These are phyloP conservation scores for Cyberlindnera galapagoensis DNA, from an alignment of 805 yeast genomes.

Conservation along the genomic window DNA sequence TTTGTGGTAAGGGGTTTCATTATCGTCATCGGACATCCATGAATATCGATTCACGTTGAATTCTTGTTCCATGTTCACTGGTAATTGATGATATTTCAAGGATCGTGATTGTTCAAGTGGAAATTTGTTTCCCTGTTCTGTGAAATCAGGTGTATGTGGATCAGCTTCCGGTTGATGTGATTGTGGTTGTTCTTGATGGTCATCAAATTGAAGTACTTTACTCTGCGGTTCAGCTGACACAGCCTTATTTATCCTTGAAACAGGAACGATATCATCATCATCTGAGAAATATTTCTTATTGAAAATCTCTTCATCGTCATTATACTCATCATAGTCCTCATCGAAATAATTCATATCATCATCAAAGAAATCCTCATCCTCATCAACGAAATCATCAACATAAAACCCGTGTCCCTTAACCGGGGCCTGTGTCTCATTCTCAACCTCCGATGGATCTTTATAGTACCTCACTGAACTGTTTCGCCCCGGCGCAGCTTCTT, in stretches of 20 bases:
- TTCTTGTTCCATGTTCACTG: slow-evolving; percentile 30
- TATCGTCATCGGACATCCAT: slow-evolving; percentile 26
- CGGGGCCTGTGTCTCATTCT: slow-evolving; percentile 8
- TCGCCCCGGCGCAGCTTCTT: slow-evolving; percentile 39
- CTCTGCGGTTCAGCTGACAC: neutral
- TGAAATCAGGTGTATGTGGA: too few relatives aligned
- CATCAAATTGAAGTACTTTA: neutral
- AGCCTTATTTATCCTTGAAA: neutral
- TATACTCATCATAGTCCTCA: slow-evolving; percentile 28
- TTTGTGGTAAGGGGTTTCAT: slow-evolving; percentile 9
- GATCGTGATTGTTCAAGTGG: slow-evolving; percentile 12
- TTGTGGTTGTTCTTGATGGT: neutral
- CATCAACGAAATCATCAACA: slow-evolving; percentile 31
- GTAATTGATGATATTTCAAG: slow-evolving; percentile 34
- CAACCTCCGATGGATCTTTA: slow-evolving; percentile 25
- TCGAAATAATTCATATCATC: slow-evolving; percentile 35
- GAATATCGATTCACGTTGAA: slow-evolving; percentile 19
- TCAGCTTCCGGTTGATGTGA: too few relatives aligned
- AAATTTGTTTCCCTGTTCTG: too few relatives aligned
- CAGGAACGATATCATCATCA: slow-evolving; percentile 18
- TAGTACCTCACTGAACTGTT: slow-evolving; percentile 50
- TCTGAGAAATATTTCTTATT: slow-evolving; percentile 22
- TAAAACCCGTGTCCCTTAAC: slow-evolving; percentile 29
- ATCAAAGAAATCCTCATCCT: slow-evolving; percentile 36
- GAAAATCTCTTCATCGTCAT: slow-evolving; percentile 28